Evolutionary conservation across 2,329 filamentous ascomycete species (phyloP).

Genomic region (Penicillium sp.): DNA sequence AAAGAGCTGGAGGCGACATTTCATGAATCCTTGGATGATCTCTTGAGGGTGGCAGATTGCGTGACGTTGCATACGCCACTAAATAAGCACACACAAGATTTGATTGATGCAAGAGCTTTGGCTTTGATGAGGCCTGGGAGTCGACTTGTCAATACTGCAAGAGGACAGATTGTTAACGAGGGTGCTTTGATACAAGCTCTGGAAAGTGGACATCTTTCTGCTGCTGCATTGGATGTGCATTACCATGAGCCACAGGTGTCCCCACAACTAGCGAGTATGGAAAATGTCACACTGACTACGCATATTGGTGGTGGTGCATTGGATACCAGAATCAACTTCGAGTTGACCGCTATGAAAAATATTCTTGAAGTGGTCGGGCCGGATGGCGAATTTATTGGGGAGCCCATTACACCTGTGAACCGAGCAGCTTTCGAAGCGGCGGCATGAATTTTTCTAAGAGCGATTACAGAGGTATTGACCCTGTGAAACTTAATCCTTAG

Average conservation of each 20-base stretch:
- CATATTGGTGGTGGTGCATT: slow-evolving; percentile 51
- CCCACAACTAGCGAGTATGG: slow-evolving; percentile 38
- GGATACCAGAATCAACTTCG: slow-evolving; percentile 51
- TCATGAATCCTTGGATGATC: slow-evolving; percentile 42
- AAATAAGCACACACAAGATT: slow-evolving; percentile 39
- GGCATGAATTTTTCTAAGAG: neutral
- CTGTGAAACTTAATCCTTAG: neutral
- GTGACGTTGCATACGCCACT: slow-evolving; percentile 41
- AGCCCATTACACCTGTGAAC: slow-evolving; percentile 14
- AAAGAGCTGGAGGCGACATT: slow-evolving; percentile 38
- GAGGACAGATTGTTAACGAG: slow-evolving; percentile 56
- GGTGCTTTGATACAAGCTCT: slow-evolving; percentile 51
- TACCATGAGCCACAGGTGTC: slow-evolving; percentile 55
- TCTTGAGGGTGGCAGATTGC: slow-evolving; percentile 45
- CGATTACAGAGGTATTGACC: neutral
- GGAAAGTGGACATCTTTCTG: slow-evolving; percentile 47
- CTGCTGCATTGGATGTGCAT: slow-evolving; percentile 57
- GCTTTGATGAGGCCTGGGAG: slow-evolving; percentile 50
- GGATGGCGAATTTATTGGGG: slow-evolving; percentile 10
- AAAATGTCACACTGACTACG: slow-evolving; percentile 47
- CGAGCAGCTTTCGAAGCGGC: slow-evolving; percentile 7
- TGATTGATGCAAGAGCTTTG: slow-evolving; percentile 45
- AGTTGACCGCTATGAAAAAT: slow-evolving; percentile 48
- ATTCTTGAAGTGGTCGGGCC: slow-evolving; percentile 24
- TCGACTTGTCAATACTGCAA: slow-evolving; percentile 55